These are phyloP conservation scores for Alternaria tenuissima DNA, from an alignment of 2,329 filamentous ascomycete species.

Conservation along the genomic window DNA sequence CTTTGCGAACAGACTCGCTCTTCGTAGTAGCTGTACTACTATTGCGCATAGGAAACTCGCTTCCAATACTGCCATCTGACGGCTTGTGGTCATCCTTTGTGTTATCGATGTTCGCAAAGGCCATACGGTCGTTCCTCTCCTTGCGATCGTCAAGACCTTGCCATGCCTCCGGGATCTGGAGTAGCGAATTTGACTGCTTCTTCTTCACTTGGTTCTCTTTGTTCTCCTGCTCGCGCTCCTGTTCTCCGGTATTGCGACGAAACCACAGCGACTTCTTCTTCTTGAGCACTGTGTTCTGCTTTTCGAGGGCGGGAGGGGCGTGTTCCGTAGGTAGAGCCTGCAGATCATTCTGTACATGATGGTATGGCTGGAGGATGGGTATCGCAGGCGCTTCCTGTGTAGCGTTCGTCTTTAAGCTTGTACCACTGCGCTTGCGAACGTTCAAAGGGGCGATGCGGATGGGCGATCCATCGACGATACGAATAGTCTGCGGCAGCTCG, in stretches of 20 bases:
- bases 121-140: slow-evolving; percentile 27
- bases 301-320: slow-evolving; percentile 20
- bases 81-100: slow-evolving; percentile 31
- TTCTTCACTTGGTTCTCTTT: slow-evolving; percentile 39
- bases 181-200: slow-evolving; percentile 37
- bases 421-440: slow-evolving; percentile 60
- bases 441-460: slow-evolving; percentile 62
- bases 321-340: slow-evolving; percentile 27
- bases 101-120: slow-evolving; percentile 12
- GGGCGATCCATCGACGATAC: slow-evolving; percentile 64
- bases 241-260: slow-evolving; percentile 46
- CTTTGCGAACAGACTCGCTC: slow-evolving; percentile 50
- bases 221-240: slow-evolving; percentile 35
- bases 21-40: slow-evolving; percentile 43
- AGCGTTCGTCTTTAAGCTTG: slow-evolving; percentile 37
- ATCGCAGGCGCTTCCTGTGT: slow-evolving; percentile 22
- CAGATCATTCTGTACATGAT: slow-evolving; percentile 31
- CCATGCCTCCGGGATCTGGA: slow-evolving; percentile 48
- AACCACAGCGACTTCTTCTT: slow-evolving; percentile 61
- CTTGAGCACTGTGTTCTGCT: slow-evolving; percentile 40
- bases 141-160: slow-evolving; percentile 48
- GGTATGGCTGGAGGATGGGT: slow-evolving; percentile 29
- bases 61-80: slow-evolving; percentile 43
- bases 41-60: slow-evolving; percentile 56
- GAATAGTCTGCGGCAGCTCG: slow-evolving; percentile 59